Evolutionary conservation across 768 basidiomycete species (phyloP).

Genomic region (Cystobasidium onofrii): DNA sequence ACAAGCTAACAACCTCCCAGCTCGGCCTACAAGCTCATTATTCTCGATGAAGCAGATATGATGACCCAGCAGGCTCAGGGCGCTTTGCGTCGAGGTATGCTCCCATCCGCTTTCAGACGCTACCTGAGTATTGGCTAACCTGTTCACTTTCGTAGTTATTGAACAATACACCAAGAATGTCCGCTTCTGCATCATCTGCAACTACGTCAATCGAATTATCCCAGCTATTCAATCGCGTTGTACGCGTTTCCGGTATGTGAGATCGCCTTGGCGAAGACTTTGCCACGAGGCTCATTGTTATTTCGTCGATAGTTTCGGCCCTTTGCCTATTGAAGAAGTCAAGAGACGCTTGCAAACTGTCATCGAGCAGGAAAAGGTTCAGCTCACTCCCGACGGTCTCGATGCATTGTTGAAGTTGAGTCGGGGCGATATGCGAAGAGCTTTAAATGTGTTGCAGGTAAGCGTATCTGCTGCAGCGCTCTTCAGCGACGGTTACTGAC

Average conservation of each 20-base stretch:
- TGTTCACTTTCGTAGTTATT: constrained; percentile 54
- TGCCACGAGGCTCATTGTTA: no score
- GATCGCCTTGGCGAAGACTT: neutral
- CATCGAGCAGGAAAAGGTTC: constrained; percentile 79
- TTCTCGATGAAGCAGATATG: constrained; percentile 99
- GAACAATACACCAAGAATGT: constrained; percentile 99
- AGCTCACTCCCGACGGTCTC: constrained; percentile 75
- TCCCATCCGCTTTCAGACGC: neutral
- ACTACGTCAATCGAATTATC: constrained; percentile 98
- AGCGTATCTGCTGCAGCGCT: no score
- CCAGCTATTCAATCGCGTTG: constrained; percentile 98
- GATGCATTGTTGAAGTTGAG: constrained; percentile 86
- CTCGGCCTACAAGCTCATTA: constrained; percentile 73
- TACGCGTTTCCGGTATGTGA: constrained; percentile 71
- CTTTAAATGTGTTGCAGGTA: constrained; percentile 81
- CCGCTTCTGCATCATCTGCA: constrained; percentile 98
- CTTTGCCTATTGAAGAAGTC: constrained; percentile 73
- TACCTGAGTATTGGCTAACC: neutral
- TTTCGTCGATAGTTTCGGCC: constrained; percentile 57
- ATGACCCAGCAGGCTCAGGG: constrained; percentile 98
- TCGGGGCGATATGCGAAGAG: constrained; percentile 93
- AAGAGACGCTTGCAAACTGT: constrained; percentile 71
- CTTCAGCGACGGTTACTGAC: no score
- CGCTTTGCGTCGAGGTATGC: constrained; percentile 68
- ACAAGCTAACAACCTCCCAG: constrained; percentile 2